Percentiles rank a stretch among this genome's conserved stretches.
These are phyloP conservation scores for Cladobotryum mycophilum DNA, from an alignment of 2,329 filamentous ascomycete species.

Conservation along the genomic window DNA sequence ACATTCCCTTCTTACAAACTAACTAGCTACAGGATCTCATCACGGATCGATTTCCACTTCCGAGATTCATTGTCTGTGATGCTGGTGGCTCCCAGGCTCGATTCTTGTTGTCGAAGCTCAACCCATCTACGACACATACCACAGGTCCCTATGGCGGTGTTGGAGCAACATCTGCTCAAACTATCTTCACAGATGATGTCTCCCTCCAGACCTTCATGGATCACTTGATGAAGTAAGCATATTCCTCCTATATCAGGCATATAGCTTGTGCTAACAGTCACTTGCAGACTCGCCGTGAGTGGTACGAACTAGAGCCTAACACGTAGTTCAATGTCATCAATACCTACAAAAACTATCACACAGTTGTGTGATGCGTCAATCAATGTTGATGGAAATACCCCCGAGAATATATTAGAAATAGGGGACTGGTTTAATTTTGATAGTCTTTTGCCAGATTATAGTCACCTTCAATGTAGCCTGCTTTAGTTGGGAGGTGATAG, in stretches of 20 bases:
- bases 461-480: no score
- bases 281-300: conserved; percentile 51
- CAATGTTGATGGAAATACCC: no score
- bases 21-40: conserved; percentile 70
- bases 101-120: conserved; percentile 94
- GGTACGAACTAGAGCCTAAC: conserved; percentile 46
- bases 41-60: conserved; percentile 94
- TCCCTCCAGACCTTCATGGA: conserved; percentile 99
- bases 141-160: conserved; percentile 87
- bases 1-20: conserved; percentile 5
- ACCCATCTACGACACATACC: conserved; percentile 95
- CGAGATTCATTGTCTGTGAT: conserved; percentile 96
- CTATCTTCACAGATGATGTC: conserved; percentile 98
- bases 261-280: conserved; percentile 12
- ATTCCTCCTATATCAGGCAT: no score
- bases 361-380: no score
- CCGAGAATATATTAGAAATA: no score
- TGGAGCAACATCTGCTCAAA: conserved; percentile 80
- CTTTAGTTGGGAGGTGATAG: no score
- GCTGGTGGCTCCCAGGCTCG: conserved; percentile 96
- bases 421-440: no score
- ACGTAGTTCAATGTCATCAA: no score
- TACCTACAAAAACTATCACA: no score
- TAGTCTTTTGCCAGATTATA: no score
- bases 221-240: conserved; percentile 89